Evolutionary conservation across 805 yeast species (phyloP), one percentile per base, ranked within the genome.

Genomic region (Yueomyces sp.): DNA sequence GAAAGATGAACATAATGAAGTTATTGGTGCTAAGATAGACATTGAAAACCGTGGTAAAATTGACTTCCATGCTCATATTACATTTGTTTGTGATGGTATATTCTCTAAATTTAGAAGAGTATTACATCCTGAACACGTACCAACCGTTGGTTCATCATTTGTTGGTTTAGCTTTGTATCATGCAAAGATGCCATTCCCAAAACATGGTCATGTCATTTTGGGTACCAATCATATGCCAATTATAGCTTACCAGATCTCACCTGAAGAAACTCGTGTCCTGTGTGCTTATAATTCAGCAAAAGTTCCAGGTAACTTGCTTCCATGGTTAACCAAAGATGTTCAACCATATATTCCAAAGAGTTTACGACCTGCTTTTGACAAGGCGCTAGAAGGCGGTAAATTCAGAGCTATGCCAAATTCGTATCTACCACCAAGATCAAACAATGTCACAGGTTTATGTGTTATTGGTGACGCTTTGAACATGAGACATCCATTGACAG

Each of bases 401-500:
- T 76, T 82, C 61, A 77, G 83, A 48, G 74, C 85, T 40, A 90
- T 90, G 96, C 97, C 98, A 41, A 88, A 87, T 64, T 94, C 92
- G 52, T 92, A 75, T 63, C 68, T 92, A 42, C 75, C 94, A 28
- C 96, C 96, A 1, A 70, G 75, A 45, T 69, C 70, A 42, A 88
- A 86, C 57, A 68, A 68, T 31, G 70, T 76, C 38, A 79, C 78
- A 8, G 98, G 98, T 9, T 66, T 86, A 40, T 69, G 92, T 36
- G 72, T 90, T 51, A 59, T 92, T 34, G 98, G 98, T 41, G 98
- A 92, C 61, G 85, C 98, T 2, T 70, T 88, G 52, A 92, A 92
- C 62, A 92, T 92, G 96, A 75, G 98, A 60, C 98, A 92, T 61
- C 98, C 98, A 29, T 73, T 92, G 48, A 92, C 97, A 1, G 98